phyloP scores from a whole-genome alignment of 768 basidiomycete genomes.

The Boletus barrowsii region DNA sequence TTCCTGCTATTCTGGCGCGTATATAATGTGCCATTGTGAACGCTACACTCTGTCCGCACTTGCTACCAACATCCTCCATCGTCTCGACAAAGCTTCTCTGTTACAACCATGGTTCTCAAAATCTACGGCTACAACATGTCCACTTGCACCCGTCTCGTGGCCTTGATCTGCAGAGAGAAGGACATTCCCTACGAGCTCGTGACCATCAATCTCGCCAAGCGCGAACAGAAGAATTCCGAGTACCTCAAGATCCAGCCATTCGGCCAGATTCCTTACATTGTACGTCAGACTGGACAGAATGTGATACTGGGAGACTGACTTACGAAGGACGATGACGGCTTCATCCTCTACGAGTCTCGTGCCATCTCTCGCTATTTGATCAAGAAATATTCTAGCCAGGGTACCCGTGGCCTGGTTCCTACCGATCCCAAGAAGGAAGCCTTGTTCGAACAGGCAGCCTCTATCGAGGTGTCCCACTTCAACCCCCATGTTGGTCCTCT shows the following conservation, averaged over 20 bases:
- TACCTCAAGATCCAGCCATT: constrained; percentile 55
- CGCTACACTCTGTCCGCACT: not conserved
- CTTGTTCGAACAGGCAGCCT: constrained; percentile 33
- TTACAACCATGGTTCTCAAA: constrained; percentile 36
- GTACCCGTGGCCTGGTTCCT: constrained; percentile 48
- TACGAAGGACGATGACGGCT: constrained; percentile 55
- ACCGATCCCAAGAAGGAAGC: constrained; percentile 33
- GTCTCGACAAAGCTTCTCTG: not conserved
- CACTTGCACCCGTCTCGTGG: constrained; percentile 52
- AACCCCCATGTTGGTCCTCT: constrained; percentile 38
- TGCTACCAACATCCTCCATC: not conserved
- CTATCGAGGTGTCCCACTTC: constrained; percentile 53
- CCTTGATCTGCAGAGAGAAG: constrained; percentile 51
- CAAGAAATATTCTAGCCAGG: constrained; percentile 50
- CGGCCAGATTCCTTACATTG: constrained; percentile 49
- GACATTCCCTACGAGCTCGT: constrained; percentile 53
- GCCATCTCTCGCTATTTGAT: constrained; percentile 61
- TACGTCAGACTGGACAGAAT: constrained; percentile 5
- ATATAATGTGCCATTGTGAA: constrained; percentile 2
- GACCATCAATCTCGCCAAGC: constrained; percentile 39
- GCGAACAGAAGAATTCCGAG: constrained; percentile 44
- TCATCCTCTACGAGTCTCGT: constrained; percentile 59
- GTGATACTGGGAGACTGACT: not conserved
- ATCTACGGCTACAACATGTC: constrained; percentile 36
- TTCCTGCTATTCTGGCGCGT: too few species aligned